These are phyloP conservation scores for Trametes polyzona DNA, from an alignment of 1,284 basidiomycete species.

Conservation along the genomic window DNA sequence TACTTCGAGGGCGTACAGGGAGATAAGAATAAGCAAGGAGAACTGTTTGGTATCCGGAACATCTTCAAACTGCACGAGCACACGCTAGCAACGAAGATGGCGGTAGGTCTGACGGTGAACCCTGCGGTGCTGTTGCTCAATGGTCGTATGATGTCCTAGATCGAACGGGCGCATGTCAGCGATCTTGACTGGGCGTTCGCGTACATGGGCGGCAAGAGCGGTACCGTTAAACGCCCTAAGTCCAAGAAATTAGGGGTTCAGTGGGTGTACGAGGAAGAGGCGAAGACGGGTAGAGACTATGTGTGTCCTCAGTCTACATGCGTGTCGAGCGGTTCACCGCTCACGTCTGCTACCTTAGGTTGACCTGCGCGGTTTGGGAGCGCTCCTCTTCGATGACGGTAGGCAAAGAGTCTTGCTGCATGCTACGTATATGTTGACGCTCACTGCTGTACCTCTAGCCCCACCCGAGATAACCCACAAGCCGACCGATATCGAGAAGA, in stretches of 20 bases:
- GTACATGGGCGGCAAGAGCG: constrained; percentile 55
- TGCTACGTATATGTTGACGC: not conserved
- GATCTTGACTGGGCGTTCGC: constrained; percentile 81
- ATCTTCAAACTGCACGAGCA: constrained; percentile 81
- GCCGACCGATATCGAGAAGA: constrained; percentile 56
- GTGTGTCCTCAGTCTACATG: constrained; percentile 38
- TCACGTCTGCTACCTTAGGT: constrained; percentile 39
- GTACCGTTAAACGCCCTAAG: constrained; percentile 29
- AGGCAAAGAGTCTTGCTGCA: not conserved
- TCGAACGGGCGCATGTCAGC: constrained; percentile 71
- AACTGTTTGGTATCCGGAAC: constrained; percentile 82
- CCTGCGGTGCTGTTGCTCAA: not conserved
- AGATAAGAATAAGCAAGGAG: constrained; percentile 72
- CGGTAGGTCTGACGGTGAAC: constrained; percentile 45
- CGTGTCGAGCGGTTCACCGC: not conserved
- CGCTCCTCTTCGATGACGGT: constrained; percentile 74
- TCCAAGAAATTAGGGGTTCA: constrained; percentile 39
- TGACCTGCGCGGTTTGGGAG: constrained; percentile 63
- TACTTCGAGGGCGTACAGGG: constrained; percentile 85
- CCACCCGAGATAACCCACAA: constrained; percentile 31
- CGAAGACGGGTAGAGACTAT: constrained; percentile 55
- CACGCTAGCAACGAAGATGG: constrained; percentile 72
- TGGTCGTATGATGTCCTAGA: constrained; percentile 53
- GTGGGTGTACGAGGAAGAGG: constrained; percentile 55
- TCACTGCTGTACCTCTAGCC: constrained; percentile 13